Base-by-base conservation (phyloP, 2,329 filamentous ascomycete genomes). In the Plectosphaerella sp. region DNA sequence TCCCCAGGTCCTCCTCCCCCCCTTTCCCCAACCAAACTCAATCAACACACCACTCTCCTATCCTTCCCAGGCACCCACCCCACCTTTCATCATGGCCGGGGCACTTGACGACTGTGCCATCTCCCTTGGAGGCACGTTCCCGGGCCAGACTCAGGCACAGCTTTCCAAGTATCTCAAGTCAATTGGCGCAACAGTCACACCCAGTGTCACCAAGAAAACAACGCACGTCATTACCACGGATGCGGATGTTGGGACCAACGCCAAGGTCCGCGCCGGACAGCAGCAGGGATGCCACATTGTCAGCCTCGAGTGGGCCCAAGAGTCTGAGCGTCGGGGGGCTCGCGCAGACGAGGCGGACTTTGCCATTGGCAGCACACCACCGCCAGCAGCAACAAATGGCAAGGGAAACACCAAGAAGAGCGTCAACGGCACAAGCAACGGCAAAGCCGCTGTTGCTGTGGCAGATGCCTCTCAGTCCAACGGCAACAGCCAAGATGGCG, bases 71-170 rank as follows among this genome's bases (percentile, higher is more conserved):
- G 28, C n/a, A n/a, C 28, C 28, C 28, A 33, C 28, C 22, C 22
- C 22, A 22, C 22, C 22, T 22, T 9, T 33, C 14, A 46, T 14
- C 42, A 46, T 46, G 43, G 14, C 43, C 11, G 14, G 36, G 25
- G 68, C 78, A 0, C 68, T 86, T 4, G 65, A 72, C 2, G 78
- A 75, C 5, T 75, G 68, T 58, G 69, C 70, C 6, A 70, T 89
- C 45, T 79, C 77, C 20, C 64, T 87, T 24, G 84, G 80, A 52
- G 86, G 86, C 54, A 78, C 77, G 5, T 84, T 89, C 58, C 68
- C 76, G 2, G 71, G 72, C 6, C 66, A 72, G 24, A 79, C 74
- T 3, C 83, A 88, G 55, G 64, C 65, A 6, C 64, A 67, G 0
- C 64, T 84, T 5, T 74, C 80, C 55, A 61, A 66, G 20, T 65